Percentiles rank a stretch among this genome's conserved stretches.
These are phyloP conservation scores for Taxillus chinensis DNA, from an alignment of 164 flowering plant genomes.

Conservation along the genomic window DNA sequence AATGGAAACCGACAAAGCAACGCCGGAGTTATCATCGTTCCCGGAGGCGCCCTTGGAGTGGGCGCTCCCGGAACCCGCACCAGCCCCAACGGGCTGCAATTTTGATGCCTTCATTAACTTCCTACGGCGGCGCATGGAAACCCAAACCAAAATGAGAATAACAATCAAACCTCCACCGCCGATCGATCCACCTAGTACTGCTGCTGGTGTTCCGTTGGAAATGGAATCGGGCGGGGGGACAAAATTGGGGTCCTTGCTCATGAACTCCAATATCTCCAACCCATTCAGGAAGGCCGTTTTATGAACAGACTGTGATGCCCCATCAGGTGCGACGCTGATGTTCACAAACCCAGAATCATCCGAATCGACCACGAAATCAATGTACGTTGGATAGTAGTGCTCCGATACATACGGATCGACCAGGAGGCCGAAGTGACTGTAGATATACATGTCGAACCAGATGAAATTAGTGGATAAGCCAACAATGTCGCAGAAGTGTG, in stretches of 20 bases:
- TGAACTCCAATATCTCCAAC: constrained; percentile 8
- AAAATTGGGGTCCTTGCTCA: too few species aligned
- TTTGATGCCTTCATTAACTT: too few species aligned
- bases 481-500: constrained; percentile 12
- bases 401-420: neutral
- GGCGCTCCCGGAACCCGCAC: too few species aligned
- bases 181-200: too few species aligned
- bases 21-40: too few species aligned
- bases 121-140: too few species aligned
- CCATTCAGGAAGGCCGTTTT: constrained; percentile 12
- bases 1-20: neutral
- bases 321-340: neutral
- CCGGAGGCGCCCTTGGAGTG: too few species aligned
- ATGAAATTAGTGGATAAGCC: neutral
- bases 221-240: neutral
- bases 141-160: too few species aligned
- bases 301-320: neutral
- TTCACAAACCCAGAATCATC: constrained; percentile 1
- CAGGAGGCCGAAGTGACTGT: neutral
- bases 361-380: constrained; percentile 9
- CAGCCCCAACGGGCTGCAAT: too few species aligned
- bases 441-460: constrained; percentile 2
- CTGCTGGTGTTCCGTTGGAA: neutral
- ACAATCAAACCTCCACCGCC: too few species aligned
- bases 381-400: neutral